A percentile compares a stretch with the other conserved stretches of the same genome.
phyloP scores from a whole-genome alignment of 2,329 filamentous ascomycete species.

The Penicillium sp. region DNA sequence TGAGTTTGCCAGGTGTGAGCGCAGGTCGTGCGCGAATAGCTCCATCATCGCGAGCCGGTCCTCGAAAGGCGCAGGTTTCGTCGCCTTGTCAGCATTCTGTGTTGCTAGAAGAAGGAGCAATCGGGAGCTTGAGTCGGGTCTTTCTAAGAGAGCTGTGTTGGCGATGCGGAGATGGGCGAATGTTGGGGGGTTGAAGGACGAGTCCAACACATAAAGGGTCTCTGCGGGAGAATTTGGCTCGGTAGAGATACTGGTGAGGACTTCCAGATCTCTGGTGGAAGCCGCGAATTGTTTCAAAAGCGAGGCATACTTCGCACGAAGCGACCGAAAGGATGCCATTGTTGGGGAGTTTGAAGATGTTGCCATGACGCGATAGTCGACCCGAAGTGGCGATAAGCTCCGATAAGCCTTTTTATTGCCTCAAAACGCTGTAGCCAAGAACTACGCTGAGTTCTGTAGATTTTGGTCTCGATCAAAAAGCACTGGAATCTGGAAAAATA shows the following conservation, averaged over 20 bases:
- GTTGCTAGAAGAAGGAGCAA: slow-evolving; percentile 61
- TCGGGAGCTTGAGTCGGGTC: slow-evolving; percentile 33
- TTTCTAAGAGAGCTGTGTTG: slow-evolving; percentile 50
- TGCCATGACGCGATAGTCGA: background rate
- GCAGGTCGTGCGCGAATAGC: slow-evolving; percentile 45
- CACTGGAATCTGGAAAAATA: too few species aligned
- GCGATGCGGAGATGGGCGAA: slow-evolving; percentile 58
- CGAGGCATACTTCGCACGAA: slow-evolving; percentile 39
- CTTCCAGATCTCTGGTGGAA: slow-evolving; percentile 37
- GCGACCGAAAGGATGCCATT: slow-evolving; percentile 27
- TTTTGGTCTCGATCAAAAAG: too few species aligned
- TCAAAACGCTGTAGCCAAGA: background rate
- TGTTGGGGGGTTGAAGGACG: slow-evolving; percentile 65
- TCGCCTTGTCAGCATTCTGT: slow-evolving; percentile 63
- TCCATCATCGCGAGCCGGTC: slow-evolving; percentile 51
- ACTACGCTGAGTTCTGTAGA: too few species aligned
- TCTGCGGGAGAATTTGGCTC: slow-evolving; percentile 18
- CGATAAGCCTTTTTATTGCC: background rate
- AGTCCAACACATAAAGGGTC: slow-evolving; percentile 63
- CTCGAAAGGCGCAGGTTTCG: slow-evolving; percentile 49
- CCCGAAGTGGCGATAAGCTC: background rate
- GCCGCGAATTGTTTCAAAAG: slow-evolving; percentile 45
- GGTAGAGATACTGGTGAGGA: slow-evolving; percentile 14
- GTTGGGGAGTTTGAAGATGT: background rate
- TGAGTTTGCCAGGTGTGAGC: slow-evolving; percentile 25